Base-by-base conservation (phyloP, 2,329 filamentous ascomycete genomes). In the Diaporthe ampelina region DNA sequence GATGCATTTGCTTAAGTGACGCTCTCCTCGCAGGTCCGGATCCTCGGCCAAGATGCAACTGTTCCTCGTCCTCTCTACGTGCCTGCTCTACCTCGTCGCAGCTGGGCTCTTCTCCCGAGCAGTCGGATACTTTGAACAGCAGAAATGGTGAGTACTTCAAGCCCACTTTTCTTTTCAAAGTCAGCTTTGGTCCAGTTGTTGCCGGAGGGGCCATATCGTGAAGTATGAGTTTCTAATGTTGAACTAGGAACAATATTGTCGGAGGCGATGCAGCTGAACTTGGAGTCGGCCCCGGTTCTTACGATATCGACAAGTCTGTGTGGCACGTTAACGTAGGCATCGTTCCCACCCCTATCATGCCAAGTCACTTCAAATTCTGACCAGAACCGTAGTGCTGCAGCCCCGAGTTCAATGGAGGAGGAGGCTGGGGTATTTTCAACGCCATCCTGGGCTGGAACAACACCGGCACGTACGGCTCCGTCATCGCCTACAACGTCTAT, bases 41-140 rank as follows among this genome's bases (percentile, higher is more conserved):
- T 90, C 91, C 73, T 85, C 86, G n/a, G 85, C 91, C 5, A 90
- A 89, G 48, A 83, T 94, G 54, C 94, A 97, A 79, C 85, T 93
- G 76, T 97, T 97, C 86, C 86, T 97, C n/a, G 91, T 97, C 76
- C 84, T 91, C 35, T 95, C 94, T 0, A 97, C 95, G 1, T 95
- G 94, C 80, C 89, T 97, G 79, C 85, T 97, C 17, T 97, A 97
- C 80, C 91, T 97, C 15, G 93, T 97, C 13, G 93, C 94, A 5
- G 94, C 94, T 0, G 94, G 94, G 56, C 88, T 97, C 43, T 95
- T 97, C 83, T 95, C 94, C 6, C 91, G 91, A 72, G 90, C 90
- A 1, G 89, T 97, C 26, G 95, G 94, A 93, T 89, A 87, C 77
- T 90, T 97, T 70, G 91, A 97, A 80, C 87, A 88, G 76, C 88